phyloP scores from a whole-genome alignment of 352 stramenopile species.

The Thraustotheca clavata region DNA sequence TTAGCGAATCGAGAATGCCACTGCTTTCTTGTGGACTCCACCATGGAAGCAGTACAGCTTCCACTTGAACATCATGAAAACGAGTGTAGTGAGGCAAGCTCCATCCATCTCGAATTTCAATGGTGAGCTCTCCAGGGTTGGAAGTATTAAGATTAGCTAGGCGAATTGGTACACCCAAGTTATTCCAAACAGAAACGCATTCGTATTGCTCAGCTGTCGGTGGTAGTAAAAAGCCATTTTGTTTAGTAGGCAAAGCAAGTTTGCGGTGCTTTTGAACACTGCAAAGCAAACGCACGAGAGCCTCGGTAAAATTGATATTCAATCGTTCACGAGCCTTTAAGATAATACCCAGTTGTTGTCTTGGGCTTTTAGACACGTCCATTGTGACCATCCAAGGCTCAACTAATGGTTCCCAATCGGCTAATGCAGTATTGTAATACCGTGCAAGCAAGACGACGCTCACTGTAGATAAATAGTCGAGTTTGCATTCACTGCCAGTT shows the following conservation, averaged over 20 bases:
- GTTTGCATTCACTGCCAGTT: slow-evolving; percentile 58
- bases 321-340: slow-evolving; percentile 76
- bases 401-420: slow-evolving; percentile 83
- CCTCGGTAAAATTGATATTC: slow-evolving; percentile 83
- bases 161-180: slow-evolving; percentile 78
- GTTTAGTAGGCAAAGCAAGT: slow-evolving; percentile 37
- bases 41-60: slow-evolving; percentile 79
- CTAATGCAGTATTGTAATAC: slow-evolving; percentile 84
- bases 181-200: slow-evolving; percentile 83
- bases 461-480: slow-evolving; percentile 57
- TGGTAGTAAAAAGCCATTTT: slow-evolving; percentile 64
- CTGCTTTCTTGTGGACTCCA: slow-evolving; percentile 66
- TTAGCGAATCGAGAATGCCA: slow-evolving; percentile 57
- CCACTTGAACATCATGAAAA: slow-evolving; percentile 79
- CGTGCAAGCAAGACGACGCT: slow-evolving; percentile 72
- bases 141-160: slow-evolving; percentile 85
- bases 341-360: slow-evolving; percentile 41
- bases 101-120: slow-evolving; percentile 81
- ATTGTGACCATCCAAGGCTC: slow-evolving; percentile 62
- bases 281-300: slow-evolving; percentile 65
- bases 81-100: slow-evolving; percentile 69
- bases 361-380: slow-evolving; percentile 22
- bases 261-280: slow-evolving; percentile 74
- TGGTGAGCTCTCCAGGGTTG: slow-evolving; percentile 60
- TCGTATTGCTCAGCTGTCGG: slow-evolving; percentile 76